These are phyloP conservation scores for Hypomontagnella submonticulosa DNA, from an alignment of 495 filamentous ascomycete species.

Conservation along the genomic window DNA sequence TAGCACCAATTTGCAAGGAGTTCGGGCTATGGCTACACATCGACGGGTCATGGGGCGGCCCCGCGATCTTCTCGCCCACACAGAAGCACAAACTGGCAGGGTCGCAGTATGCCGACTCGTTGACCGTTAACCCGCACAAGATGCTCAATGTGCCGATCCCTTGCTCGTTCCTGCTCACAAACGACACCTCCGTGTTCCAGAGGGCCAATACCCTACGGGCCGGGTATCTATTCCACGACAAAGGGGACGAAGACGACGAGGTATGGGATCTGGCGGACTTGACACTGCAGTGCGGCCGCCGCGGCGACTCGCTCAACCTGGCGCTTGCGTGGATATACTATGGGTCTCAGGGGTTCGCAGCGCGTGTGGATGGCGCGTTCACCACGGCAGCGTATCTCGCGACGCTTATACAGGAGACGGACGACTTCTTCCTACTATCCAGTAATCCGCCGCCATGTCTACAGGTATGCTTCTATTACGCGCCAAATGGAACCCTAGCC, in stretches of 20 bases:
- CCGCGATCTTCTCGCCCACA: constrained; percentile 76
- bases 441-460: constrained; percentile 85
- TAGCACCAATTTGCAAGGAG: constrained; percentile 75
- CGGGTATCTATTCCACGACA: constrained; percentile 84
- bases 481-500: constrained; percentile 64
- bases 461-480: constrained; percentile 95
- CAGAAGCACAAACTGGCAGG: constrained; percentile 75
- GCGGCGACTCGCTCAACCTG: constrained; percentile 87
- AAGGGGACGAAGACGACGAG: constrained; percentile 61
- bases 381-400: constrained; percentile 73
- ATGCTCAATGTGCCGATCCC: constrained; percentile 93
- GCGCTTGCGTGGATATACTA: constrained; percentile 91
- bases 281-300: constrained; percentile 90
- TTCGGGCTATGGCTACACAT: constrained; percentile 89
- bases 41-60: constrained; percentile 90
- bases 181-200: constrained; percentile 79
- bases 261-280: constrained; percentile 93
- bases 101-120: constrained; percentile 75
- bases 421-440: constrained; percentile 76
- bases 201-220: constrained; percentile 86
- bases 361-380: constrained; percentile 75
- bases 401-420: constrained; percentile 59
- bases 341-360: constrained; percentile 67
- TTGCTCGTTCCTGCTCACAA: constrained; percentile 86
- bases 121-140: constrained; percentile 94